Evolutionary conservation across 495 filamentous ascomycete species (phyloP).

Genomic region (Lineolata rhizophorae): DNA sequence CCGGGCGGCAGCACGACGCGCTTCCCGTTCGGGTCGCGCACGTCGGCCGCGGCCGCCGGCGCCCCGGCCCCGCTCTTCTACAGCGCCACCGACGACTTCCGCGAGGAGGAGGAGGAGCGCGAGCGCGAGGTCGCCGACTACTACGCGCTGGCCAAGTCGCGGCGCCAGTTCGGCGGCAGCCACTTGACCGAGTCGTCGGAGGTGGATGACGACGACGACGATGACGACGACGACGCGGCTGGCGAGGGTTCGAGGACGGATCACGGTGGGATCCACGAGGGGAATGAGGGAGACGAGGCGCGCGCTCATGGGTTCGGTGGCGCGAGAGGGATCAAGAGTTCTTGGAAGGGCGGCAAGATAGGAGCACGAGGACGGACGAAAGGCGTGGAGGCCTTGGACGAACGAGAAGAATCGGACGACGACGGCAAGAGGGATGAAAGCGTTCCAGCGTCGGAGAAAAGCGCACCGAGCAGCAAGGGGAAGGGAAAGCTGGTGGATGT

Average conservation of each 20-base stretch:
- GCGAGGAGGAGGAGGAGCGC: constrained; percentile 79
- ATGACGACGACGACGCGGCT: constrained; percentile 11
- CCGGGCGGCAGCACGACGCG: constrained; percentile 37
- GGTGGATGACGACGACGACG: constrained; percentile 32
- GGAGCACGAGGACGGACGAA: constrained; percentile 12
- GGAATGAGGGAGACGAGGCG: constrained; percentile 6
- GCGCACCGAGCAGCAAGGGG: constrained; percentile 28
- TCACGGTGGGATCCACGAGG: too few relatives aligned
- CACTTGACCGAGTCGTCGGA: constrained; percentile 63
- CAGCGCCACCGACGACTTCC: constrained; percentile 59
- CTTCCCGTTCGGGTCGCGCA: constrained; percentile 56
- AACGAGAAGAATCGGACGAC: constrained; percentile 18
- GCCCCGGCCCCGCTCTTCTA: constrained; percentile 77
- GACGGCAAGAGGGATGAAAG: constrained; percentile 14
- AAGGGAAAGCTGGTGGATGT: constrained; percentile 70
- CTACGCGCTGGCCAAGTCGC: constrained; percentile 72
- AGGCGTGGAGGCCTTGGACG: constrained; percentile 15
- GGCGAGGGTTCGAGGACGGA: too few relatives aligned
- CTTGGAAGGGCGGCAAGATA: constrained; percentile 27
- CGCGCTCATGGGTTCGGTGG: constrained; percentile 17
- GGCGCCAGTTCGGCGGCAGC: constrained; percentile 66
- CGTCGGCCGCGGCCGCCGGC: constrained; percentile 32
- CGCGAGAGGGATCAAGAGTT: constrained; percentile 36
- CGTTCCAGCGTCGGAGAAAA: constrained; percentile 13
- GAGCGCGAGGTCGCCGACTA: constrained; percentile 84